Percentiles rank a stretch among this genome's conserved stretches.
These are phyloP conservation scores for Rutstroemia sp. DNA, from an alignment of 2,329 filamentous ascomycete species.

Conservation along the genomic window DNA sequence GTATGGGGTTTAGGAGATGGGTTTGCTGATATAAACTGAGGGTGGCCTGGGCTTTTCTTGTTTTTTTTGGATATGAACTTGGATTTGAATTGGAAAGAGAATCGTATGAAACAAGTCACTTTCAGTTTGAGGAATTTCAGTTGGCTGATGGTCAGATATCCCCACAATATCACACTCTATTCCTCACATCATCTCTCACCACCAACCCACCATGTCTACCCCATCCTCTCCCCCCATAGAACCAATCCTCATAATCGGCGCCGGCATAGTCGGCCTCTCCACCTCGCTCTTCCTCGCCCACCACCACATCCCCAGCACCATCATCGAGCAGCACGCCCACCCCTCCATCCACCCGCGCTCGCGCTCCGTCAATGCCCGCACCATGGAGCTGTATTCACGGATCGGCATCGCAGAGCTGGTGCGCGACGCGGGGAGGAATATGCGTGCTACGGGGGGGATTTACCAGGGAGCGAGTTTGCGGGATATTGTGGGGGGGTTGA, in stretches of 20 bases:
- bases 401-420: constrained; percentile 25
- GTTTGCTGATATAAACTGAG: too few species aligned
- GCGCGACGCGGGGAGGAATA: constrained; percentile 16
- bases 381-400: constrained; percentile 32
- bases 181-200: background rate
- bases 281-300: constrained; percentile 32
- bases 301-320: constrained; percentile 27
- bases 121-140: background rate
- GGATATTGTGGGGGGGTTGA: constrained; percentile 12
- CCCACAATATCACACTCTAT: background rate
- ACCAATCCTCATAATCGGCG: constrained; percentile 33
- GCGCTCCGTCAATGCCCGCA: constrained; percentile 32
- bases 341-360: constrained; percentile 34
- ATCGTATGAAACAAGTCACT: background rate
- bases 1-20: too few species aligned
- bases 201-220: background rate
- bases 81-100: background rate
- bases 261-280: constrained; percentile 34
- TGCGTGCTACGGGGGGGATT: constrained; percentile 19
- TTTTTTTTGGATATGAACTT: background rate
- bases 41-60: too few species aligned
- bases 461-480: constrained; percentile 12
- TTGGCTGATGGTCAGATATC: background rate
- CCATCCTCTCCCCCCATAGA: background rate
- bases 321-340: constrained; percentile 32